Evolutionary conservation across 31 red algal species (phyloP), one percentile per base, ranked within the genome.

Genomic region (Pterothamnion heteromorphum): DNA sequence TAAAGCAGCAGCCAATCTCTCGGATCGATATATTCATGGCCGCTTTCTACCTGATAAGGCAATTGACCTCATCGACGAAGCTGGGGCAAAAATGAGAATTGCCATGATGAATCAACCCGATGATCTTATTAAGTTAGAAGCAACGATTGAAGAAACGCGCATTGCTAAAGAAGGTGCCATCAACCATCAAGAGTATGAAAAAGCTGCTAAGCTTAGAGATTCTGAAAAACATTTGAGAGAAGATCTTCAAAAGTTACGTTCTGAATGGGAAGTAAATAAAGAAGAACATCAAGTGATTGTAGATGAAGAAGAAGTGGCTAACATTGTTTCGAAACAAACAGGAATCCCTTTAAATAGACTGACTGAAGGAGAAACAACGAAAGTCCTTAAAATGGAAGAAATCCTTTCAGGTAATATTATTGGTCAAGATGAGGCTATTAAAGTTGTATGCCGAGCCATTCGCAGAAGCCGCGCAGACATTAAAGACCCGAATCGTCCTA

Each of bases 31-130:
- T 90, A 99, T 99, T 88, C 57, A 94, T 1, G 98, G 97, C 51
- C 95, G 98, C 24, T 97, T 97, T 74, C 71, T 99, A 44, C 98
- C 98, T 14, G 98, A 99, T 84, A 99, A 99, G 94, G 98, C 98
- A 20, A 99, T 99, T 87, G 98, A 99, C 91, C 90, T 94, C 36
- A 93, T 99, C 21, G 98, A 99, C 81, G 98, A 99, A 81, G 90
- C 94, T 1, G 94, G 93, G 89, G 95, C 95, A 24, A 91, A 86
- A 4, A 43, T 99, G 74, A 96, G 96, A 84, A 99, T 99, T 96
- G 94, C 97, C 38, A 96, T 96, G 23, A 97, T 94, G 32, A 96
- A 95, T 35, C 97, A 99, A 91, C 98, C 98, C 39, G 92, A 90
- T 28, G 94, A 89, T 78, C 90, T 99, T 1, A 96, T 97, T 74